Evolutionary conservation across 805 yeast genomes (phyloP).

Genomic region (Metschnikowia cerradonensis): DNA sequence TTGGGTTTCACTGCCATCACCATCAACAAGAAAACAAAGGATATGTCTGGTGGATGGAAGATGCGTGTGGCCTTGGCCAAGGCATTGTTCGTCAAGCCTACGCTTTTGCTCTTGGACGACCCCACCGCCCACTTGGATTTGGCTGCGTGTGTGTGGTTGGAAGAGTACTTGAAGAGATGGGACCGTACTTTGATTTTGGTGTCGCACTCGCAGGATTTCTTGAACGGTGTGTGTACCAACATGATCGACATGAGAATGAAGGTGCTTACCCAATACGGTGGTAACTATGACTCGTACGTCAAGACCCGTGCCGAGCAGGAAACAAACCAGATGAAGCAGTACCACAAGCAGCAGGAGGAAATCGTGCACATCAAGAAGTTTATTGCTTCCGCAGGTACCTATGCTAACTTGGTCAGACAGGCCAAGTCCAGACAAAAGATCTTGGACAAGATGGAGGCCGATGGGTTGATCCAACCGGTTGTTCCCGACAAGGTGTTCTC

Average conservation of each 20-base stretch:
- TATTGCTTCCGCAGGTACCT: slow-evolving; percentile 99
- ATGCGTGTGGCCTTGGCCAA: slow-evolving; percentile 99
- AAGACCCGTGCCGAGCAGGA: slow-evolving; percentile 93
- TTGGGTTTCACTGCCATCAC: slow-evolving; percentile 88
- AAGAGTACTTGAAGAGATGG: slow-evolving; percentile 91
- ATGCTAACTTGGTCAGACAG: slow-evolving; percentile 96
- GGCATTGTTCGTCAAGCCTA: slow-evolving; percentile 97
- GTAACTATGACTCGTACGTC: slow-evolving; percentile 95
- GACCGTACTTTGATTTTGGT: slow-evolving; percentile 91
- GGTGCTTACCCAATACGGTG: slow-evolving; percentile 77
- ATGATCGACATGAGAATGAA: slow-evolving; percentile 96
- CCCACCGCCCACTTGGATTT: slow-evolving; percentile 99
- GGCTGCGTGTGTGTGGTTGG: slow-evolving; percentile 99
- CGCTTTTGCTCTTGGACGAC: slow-evolving; percentile 89
- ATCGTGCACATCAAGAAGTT: slow-evolving; percentile 97
- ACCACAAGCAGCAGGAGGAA: slow-evolving; percentile 97
- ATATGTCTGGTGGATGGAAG: slow-evolving; percentile 99
- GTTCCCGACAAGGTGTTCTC: slow-evolving; percentile 90
- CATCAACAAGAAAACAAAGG: slow-evolving; percentile 90
- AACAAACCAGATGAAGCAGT: slow-evolving; percentile 97
- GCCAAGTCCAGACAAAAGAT: slow-evolving; percentile 99
- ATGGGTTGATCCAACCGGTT: slow-evolving; percentile 91
- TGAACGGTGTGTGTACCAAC: slow-evolving; percentile 96
- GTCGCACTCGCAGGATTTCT: slow-evolving; percentile 98
- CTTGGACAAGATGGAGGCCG: slow-evolving; percentile 99